These are phyloP conservation scores for Fusarium sacchari DNA, from an alignment of 2,329 filamentous ascomycete genomes.

Conservation along the genomic window DNA sequence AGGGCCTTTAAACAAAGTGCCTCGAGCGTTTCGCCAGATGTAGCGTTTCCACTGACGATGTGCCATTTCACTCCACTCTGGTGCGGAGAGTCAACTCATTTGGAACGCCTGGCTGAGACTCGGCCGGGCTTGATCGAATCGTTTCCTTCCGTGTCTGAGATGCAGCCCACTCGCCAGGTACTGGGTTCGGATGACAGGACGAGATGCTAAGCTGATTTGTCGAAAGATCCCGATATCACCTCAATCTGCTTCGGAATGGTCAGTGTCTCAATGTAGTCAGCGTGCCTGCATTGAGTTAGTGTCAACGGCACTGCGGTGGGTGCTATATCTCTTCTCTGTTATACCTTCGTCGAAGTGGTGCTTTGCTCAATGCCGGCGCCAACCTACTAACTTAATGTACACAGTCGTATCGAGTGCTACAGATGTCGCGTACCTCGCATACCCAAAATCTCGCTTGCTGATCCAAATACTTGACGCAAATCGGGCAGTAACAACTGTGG, in stretches of 20 bases:
- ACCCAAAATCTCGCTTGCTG: slow-evolving; percentile 26
- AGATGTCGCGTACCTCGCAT: slow-evolving; percentile 3
- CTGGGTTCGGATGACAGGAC: slow-evolving; percentile 6
- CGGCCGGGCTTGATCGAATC: slow-evolving; percentile 5
- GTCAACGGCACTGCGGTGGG: not conserved
- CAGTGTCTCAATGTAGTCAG: not conserved
- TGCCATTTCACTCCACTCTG: slow-evolving; percentile 16
- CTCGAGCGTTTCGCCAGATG: slow-evolving; percentile 30
- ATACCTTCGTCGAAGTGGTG: not conserved
- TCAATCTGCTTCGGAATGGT: not conserved
- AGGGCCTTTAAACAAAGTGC: slow-evolving; percentile 23
- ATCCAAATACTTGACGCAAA: slow-evolving; percentile 18
- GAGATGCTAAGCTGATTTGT: not conserved
- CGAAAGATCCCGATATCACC: not conserved
- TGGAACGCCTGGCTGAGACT: not conserved
- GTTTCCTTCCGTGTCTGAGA: slow-evolving; percentile 14
- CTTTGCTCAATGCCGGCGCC: not conserved
- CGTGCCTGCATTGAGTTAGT: not conserved
- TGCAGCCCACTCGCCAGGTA: slow-evolving; percentile 17
- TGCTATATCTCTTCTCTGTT: not conserved
- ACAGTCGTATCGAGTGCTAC: not conserved
- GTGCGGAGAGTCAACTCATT: slow-evolving; percentile 34
- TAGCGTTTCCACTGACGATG: slow-evolving; percentile 28
- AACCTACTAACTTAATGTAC: slow-evolving; percentile 1
- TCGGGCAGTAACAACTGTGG: not conserved